Percentiles rank a stretch among this genome's conserved stretches.
Conservation (phyloP, 2,329 filamentous ascomycete species). For the Graphium sp. region DNA sequence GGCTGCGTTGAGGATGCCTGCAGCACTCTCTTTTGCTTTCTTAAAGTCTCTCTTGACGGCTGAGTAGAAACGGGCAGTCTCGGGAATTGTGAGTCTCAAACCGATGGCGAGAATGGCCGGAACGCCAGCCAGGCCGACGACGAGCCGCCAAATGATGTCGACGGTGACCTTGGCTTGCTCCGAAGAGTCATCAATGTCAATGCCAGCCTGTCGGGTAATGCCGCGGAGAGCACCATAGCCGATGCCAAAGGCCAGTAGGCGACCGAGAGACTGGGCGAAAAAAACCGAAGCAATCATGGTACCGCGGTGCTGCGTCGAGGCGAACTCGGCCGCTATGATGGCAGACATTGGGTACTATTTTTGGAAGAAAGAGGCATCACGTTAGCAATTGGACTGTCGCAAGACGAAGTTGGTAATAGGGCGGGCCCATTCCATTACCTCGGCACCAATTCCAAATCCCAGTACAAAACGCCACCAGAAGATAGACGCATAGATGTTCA, state of each 20-base stretch:
- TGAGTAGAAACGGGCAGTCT: conserved; percentile 21
- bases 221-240: conserved; percentile 25
- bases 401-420: not conserved
- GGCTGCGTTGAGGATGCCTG: conserved; percentile 4
- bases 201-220: conserved; percentile 4
- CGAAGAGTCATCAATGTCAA: conserved; percentile 2
- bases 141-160: conserved; percentile 30
- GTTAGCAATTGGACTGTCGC: not conserved
- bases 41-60: conserved; percentile 6
- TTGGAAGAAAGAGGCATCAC: not conserved
- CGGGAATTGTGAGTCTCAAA: conserved; percentile 31
- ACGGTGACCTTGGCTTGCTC: conserved; percentile 12
- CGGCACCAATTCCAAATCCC: conserved; percentile 13
- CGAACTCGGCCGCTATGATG: conserved; percentile 12
- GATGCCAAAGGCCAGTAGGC: conserved; percentile 31
- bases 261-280: conserved; percentile 16
- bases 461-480: conserved; percentile 9
- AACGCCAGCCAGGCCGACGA: conserved; percentile 27
- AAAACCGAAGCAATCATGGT: conserved; percentile 12
- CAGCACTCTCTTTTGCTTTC: conserved; percentile 8
- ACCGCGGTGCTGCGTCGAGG: conserved; percentile 10
- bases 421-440: conserved; percentile 6
- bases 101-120: conserved; percentile 26
- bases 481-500: conserved; percentile 11
- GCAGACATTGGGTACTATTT: conserved; percentile 13